phyloP scores from a whole-genome alignment of 768 basidiomycete species.

The Roridomyces roridus region DNA sequence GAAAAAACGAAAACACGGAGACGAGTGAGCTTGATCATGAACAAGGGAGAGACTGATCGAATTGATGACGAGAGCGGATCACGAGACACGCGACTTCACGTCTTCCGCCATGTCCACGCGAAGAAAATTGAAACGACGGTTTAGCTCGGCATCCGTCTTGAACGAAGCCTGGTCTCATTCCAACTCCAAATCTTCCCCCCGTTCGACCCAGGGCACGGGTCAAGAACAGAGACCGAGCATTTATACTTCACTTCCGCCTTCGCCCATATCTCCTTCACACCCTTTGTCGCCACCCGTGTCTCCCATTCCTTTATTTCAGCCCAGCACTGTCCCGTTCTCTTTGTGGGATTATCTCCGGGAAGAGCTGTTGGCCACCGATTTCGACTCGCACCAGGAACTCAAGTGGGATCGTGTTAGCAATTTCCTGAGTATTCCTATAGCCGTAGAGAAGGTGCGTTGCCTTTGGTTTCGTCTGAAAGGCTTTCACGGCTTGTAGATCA shows the following conservation, averaged over 20 bases:
- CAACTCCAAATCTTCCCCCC: slow-evolving; percentile 13
- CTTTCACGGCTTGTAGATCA: slow-evolving; percentile 60
- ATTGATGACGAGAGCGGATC: no score
- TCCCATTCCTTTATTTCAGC: slow-evolving; percentile 27
- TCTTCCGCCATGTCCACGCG: neutral
- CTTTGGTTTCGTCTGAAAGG: neutral
- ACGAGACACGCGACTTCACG: no score
- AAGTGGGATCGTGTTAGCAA: slow-evolving; percentile 98
- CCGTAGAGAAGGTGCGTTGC: slow-evolving; percentile 86
- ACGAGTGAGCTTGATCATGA: neutral
- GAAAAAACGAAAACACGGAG: slow-evolving; percentile 24
- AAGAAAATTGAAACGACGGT: slow-evolving; percentile 6
- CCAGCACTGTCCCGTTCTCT: slow-evolving; percentile 63
- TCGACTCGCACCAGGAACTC: slow-evolving; percentile 91
- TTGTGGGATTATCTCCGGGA: slow-evolving; percentile 93
- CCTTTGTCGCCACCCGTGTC: slow-evolving; percentile 42
- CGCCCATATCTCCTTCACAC: slow-evolving; percentile 64
- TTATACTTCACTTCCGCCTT: slow-evolving; percentile 78
- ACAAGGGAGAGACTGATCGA: no score
- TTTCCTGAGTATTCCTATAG: slow-evolving; percentile 90
- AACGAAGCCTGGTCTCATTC: slow-evolving; percentile 9
- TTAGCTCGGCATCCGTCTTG: slow-evolving; percentile 24
- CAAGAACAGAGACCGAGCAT: slow-evolving; percentile 46
- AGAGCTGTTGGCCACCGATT: slow-evolving; percentile 90
- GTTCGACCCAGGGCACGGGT: slow-evolving; percentile 11